phyloP scores from a whole-genome alignment of 148 eudicot species.

The Limonium bicolor region DNA sequence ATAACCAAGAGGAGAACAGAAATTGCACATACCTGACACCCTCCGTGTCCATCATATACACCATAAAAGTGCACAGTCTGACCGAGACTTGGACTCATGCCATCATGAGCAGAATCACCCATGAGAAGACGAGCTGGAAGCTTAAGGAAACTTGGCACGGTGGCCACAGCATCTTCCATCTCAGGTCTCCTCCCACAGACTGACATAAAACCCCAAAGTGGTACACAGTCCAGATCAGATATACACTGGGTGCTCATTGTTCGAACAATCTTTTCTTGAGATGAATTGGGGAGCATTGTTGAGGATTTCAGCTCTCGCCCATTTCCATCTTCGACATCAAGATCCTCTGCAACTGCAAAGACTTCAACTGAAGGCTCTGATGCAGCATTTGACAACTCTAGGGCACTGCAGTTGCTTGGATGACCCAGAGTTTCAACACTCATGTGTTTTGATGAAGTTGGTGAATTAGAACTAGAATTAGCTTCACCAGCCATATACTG shows the following conservation, averaged over 20 bases:
- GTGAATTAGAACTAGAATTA: slow-evolving; percentile 14
- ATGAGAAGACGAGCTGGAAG: slow-evolving; percentile 42
- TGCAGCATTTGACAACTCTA: slow-evolving; percentile 14
- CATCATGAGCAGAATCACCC: slow-evolving; percentile 23
- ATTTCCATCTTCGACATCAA: slow-evolving; percentile 14
- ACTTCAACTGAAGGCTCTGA: slow-evolving; percentile 18
- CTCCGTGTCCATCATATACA: slow-evolving; percentile 78
- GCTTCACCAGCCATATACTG: slow-evolving; percentile 19
- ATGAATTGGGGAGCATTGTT: slow-evolving; percentile 14
- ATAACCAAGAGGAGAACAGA: neutral
- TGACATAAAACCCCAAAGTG: slow-evolving; percentile 49
- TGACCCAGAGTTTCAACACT: no score
- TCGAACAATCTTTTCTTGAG: slow-evolving; percentile 18
- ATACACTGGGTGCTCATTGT: slow-evolving; percentile 22
- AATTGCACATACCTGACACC: slow-evolving; percentile 30
- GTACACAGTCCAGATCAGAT: slow-evolving; percentile 29
- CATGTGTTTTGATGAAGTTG: slow-evolving; percentile 35
- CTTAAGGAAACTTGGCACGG: slow-evolving; percentile 35
- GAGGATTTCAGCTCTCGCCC: slow-evolving; percentile 19
- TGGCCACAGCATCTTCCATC: slow-evolving; percentile 53
- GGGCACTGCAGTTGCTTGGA: no score
- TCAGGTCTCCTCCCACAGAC: slow-evolving; percentile 48
- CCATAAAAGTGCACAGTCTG: slow-evolving; percentile 51
- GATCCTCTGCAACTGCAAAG: slow-evolving; percentile 13
- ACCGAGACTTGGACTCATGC: slow-evolving; percentile 34